phyloP scores from a whole-genome alignment of 2,329 filamentous ascomycete genomes.

The Neocucurbitaria cava region DNA sequence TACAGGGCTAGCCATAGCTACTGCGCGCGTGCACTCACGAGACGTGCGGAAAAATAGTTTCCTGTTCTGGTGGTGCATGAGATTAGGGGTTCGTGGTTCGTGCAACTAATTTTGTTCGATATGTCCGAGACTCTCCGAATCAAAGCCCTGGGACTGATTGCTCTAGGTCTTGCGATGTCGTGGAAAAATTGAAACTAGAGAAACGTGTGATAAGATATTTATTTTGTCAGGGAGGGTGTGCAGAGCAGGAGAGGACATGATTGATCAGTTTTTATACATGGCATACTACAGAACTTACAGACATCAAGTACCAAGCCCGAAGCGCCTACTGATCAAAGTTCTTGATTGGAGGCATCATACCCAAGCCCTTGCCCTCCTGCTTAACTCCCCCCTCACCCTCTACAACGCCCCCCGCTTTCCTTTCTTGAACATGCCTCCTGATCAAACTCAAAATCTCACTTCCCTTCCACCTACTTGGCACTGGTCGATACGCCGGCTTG shows the following conservation, averaged over 20 bases:
- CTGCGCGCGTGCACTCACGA: not conserved
- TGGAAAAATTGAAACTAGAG: not conserved
- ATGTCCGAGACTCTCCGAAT: no score
- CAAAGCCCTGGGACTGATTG: no score
- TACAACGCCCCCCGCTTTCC: slow-evolving; percentile 67
- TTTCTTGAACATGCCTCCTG: slow-evolving; percentile 78
- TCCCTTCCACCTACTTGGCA: slow-evolving; percentile 83
- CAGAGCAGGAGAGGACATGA: not conserved
- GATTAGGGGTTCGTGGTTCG: no score
- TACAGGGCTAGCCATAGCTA: not conserved
- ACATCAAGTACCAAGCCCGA: not conserved
- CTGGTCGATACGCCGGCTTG: slow-evolving; percentile 89
- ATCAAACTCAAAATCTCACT: slow-evolving; percentile 80
- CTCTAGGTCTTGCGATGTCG: not conserved
- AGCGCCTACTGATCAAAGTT: slow-evolving; percentile 50
- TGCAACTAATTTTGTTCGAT: no score
- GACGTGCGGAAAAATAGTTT: not conserved
- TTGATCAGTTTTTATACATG: not conserved
- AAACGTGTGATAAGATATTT: not conserved
- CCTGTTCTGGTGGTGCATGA: not conserved
- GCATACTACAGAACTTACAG: slow-evolving; percentile 5
- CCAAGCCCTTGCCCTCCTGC: slow-evolving; percentile 50
- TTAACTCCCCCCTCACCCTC: slow-evolving; percentile 44
- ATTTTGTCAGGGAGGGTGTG: not conserved
- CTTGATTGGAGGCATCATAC: slow-evolving; percentile 60